A percentile compares a stretch with the other conserved stretches of the same genome.
phyloP scores from a whole-genome alignment of 2,329 filamentous ascomycete species.

The Cercospora sojina region DNA sequence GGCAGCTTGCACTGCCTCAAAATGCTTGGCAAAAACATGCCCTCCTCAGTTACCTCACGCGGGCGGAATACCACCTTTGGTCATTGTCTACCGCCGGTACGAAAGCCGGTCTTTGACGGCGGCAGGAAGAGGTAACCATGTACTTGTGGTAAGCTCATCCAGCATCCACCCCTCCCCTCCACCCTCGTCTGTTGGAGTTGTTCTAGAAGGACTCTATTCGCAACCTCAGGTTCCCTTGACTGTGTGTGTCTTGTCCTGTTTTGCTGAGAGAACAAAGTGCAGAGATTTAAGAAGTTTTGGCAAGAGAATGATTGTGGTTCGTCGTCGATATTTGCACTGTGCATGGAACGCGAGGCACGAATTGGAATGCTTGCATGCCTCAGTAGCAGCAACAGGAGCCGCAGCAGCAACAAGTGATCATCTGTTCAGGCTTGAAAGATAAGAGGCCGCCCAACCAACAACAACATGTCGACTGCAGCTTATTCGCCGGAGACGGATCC shows the following conservation, averaged over 20 bases:
- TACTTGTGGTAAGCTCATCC: background rate
- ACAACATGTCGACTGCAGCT: constrained; percentile 9
- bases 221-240: background rate
- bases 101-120: background rate
- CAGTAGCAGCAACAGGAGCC: constrained; percentile 1
- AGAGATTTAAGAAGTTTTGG: background rate
- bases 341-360: background rate
- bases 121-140: background rate
- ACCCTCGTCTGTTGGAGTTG: background rate
- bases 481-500: constrained; percentile 12
- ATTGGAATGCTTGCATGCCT: constrained; percentile 16
- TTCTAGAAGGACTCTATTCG: background rate
- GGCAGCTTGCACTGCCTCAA: background rate
- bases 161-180: background rate
- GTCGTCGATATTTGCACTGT: background rate
- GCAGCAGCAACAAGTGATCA: constrained; percentile 4
- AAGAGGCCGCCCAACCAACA: constrained; percentile 2
- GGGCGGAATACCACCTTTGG: background rate
- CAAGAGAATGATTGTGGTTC: constrained; percentile 1
- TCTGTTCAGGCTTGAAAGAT: background rate
- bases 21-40: background rate
- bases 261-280: background rate
- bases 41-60: background rate
- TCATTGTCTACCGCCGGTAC: background rate
- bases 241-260: background rate